phyloP scores from a whole-genome alignment of 2,329 filamentous ascomycete genomes.

The Akanthomyces dipterigenus region DNA sequence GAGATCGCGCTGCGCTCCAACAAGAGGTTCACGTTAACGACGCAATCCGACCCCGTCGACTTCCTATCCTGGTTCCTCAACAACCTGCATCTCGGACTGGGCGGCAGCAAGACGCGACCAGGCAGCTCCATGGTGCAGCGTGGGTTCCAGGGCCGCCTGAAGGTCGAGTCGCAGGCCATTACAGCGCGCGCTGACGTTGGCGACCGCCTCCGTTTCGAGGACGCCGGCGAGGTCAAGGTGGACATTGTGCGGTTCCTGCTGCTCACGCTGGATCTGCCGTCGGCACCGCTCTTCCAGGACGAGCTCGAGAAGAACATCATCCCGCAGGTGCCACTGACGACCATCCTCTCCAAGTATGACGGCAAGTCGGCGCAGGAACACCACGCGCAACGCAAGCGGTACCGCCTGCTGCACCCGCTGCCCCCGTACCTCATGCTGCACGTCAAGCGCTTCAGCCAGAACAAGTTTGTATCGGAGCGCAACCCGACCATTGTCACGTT shows the following conservation, averaged over 20 bases:
- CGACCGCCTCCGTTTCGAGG: constrained; percentile 87
- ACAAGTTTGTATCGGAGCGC: constrained; percentile 93
- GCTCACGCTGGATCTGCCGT: constrained; percentile 84
- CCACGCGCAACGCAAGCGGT: constrained; percentile 79
- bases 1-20: constrained; percentile 85
- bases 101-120: constrained; percentile 81
- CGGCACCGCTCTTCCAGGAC: constrained; percentile 92
- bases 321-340: constrained; percentile 77
- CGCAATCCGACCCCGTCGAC: constrained; percentile 91
- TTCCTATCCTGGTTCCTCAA: constrained; percentile 98
- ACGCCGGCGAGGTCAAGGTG: constrained; percentile 73
- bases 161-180: constrained; percentile 89
- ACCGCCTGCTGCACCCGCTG: constrained; percentile 81
- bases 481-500: constrained; percentile 99
- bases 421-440: constrained; percentile 90
- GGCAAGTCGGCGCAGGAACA: constrained; percentile 82
- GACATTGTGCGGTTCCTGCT: constrained; percentile 79
- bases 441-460: constrained; percentile 92
- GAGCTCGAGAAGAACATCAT: constrained; percentile 94
- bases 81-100: constrained; percentile 84
- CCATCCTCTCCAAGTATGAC: constrained; percentile 87
- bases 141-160: constrained; percentile 87
- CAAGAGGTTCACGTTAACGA: constrained; percentile 85
- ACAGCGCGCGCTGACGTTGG: constrained; percentile 82
- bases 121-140: constrained; percentile 81